A percentile compares a stretch with the other conserved stretches of the same genome.
phyloP scores from a whole-genome alignment of 306 rosid genomes.

The Abrus pulchellus region DNA sequence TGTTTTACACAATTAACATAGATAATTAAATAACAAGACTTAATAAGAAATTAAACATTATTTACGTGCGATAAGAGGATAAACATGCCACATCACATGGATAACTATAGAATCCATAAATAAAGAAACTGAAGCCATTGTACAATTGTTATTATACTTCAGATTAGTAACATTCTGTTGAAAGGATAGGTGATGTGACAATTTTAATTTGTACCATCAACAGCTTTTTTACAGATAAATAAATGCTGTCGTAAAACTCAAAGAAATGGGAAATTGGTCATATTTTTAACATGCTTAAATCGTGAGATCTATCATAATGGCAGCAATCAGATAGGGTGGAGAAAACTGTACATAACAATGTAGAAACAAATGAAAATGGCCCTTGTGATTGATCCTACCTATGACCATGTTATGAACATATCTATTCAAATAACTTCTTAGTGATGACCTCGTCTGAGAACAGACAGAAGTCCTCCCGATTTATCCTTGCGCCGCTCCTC shows the following conservation, averaged over 20 bases:
- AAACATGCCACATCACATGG: too few relatives aligned
- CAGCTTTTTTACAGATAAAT: conserved; percentile 27
- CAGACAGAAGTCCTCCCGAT: conserved; percentile 73
- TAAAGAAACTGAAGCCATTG: not conserved
- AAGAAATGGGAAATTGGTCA: conserved; percentile 35
- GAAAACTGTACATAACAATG: conserved; percentile 61
- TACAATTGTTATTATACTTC: not conserved
- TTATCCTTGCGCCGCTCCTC: conserved; percentile 73
- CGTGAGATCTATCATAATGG: not conserved
- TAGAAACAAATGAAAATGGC: conserved; percentile 41
- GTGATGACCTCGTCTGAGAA: conserved; percentile 77
- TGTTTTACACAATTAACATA: too few relatives aligned
- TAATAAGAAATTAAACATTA: too few relatives aligned
- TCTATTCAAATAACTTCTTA: conserved; percentile 40
- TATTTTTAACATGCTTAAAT: conserved; percentile 44
- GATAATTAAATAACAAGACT: too few relatives aligned
- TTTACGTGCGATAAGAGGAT: too few relatives aligned
- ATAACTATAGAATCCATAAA: not conserved
- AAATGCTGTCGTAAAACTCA: not conserved
- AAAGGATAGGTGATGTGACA: conserved; percentile 43
- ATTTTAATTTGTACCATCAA: conserved; percentile 41
- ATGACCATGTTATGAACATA: conserved; percentile 46
- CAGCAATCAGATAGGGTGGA: conserved; percentile 19
- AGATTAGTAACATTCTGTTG: not conserved
- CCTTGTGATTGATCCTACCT: conserved; percentile 49